These are phyloP conservation scores for Aspergillus intermedius DNA, from an alignment of 2,329 filamentous ascomycete genomes.

Conservation along the genomic window DNA sequence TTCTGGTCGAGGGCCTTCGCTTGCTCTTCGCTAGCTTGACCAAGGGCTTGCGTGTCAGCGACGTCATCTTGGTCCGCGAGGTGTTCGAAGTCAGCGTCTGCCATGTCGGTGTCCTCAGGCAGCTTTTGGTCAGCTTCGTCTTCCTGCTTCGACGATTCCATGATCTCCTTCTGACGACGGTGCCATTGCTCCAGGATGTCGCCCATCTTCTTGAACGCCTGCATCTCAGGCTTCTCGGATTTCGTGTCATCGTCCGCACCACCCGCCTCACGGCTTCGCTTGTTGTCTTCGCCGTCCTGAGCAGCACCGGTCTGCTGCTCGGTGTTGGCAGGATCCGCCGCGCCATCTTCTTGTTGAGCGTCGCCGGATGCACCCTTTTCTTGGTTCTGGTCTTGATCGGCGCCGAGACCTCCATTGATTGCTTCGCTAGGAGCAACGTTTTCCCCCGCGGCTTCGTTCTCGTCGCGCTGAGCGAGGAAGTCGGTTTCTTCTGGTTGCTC, in stretches of 20 bases:
- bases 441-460: slow-evolving; percentile 48
- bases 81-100: slow-evolving; percentile 85
- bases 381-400: slow-evolving; percentile 36
- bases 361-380: slow-evolving; percentile 43
- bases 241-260: slow-evolving; percentile 28
- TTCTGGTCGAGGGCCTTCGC: slow-evolving; percentile 77
- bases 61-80: slow-evolving; percentile 73
- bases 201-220: slow-evolving; percentile 90
- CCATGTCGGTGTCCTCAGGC: slow-evolving; percentile 61
- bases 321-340: slow-evolving; percentile 42
- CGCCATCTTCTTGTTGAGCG: slow-evolving; percentile 36
- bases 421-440: slow-evolving; percentile 44
- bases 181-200: slow-evolving; percentile 93
- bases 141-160: slow-evolving; percentile 51
- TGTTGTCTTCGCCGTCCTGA: slow-evolving; percentile 35
- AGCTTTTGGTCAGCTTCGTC: slow-evolving; percentile 45
- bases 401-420: slow-evolving; percentile 32
- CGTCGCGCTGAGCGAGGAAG: slow-evolving; percentile 41
- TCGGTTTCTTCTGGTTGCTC: slow-evolving; percentile 49
- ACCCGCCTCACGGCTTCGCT: slow-evolving; percentile 30
- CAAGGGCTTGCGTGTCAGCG: slow-evolving; percentile 86
- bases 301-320: slow-evolving; percentile 40
- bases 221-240: slow-evolving; percentile 41
- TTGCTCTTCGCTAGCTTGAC: slow-evolving; percentile 80
- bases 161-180: slow-evolving; percentile 76